Conservation (phyloP, 495 filamentous ascomycete species). For the Daldinia bambusicola region DNA sequence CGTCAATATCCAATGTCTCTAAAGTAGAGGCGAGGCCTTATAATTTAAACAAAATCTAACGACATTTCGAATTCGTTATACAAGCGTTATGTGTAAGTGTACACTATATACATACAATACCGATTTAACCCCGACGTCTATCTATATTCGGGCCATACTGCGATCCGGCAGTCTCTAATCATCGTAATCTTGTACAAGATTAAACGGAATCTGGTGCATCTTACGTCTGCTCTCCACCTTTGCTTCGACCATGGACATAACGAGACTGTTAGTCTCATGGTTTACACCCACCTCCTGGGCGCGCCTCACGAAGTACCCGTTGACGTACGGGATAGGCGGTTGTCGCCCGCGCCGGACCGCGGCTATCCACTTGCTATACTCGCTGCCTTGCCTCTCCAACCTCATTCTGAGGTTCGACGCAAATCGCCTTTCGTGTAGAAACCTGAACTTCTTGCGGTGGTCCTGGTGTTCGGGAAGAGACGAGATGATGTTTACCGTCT, state of each 20-base stretch:
- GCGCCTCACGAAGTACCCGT: slow-evolving; percentile 80
- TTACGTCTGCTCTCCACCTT: slow-evolving; percentile 35
- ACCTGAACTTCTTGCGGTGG: slow-evolving; percentile 65
- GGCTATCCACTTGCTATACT: slow-evolving; percentile 60
- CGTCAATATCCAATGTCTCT: not conserved
- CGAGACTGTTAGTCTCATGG: slow-evolving; percentile 67
- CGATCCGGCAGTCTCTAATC: not conserved
- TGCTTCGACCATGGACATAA: slow-evolving; percentile 51
- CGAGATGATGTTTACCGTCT: slow-evolving; percentile 54
- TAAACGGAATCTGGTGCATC: slow-evolving; percentile 22
- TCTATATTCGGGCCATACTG: not conserved
- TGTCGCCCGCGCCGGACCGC: slow-evolving; percentile 51
- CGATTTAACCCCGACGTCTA: not conserved
- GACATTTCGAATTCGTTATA: slow-evolving; percentile 35
- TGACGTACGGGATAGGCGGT: slow-evolving; percentile 82
- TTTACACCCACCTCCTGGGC: slow-evolving; percentile 73
- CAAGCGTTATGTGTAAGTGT: slow-evolving; percentile 30
- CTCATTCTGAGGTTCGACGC: slow-evolving; percentile 49
- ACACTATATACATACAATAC: slow-evolving; percentile 38
- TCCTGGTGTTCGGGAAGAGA: slow-evolving; percentile 68
- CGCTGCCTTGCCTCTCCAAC: slow-evolving; percentile 59
- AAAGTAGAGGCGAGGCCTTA: not conserved
- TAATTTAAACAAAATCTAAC: not conserved
- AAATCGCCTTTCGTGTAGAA: slow-evolving; percentile 66
- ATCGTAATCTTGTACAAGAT: not conserved